Conservation (phyloP, 1,139 yeast genomes). For the Hyphopichia burtonii region DNA sequence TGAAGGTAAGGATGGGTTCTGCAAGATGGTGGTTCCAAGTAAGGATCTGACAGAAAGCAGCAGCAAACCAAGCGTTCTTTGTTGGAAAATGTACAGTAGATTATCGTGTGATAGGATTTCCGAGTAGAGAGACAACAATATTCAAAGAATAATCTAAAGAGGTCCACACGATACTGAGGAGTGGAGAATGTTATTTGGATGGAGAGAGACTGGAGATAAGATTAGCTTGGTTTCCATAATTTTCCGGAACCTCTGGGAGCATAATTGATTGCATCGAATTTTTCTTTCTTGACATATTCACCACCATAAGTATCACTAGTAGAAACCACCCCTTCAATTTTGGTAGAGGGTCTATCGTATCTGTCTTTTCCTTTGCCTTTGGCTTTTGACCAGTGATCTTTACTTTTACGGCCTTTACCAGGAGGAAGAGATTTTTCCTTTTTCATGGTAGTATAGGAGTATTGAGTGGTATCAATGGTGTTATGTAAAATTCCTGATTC, state of each 20-base stretch:
- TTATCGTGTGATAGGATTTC: too few species aligned
- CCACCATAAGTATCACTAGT: conserved; percentile 15
- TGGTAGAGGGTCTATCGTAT: conserved; percentile 2
- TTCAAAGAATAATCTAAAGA: too few species aligned
- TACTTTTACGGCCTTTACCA: conserved; percentile 1
- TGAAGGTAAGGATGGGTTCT: too few species aligned
- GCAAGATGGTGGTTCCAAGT: too few species aligned
- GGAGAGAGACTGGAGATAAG: too few species aligned
- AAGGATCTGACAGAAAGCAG: too few species aligned
- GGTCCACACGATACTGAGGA: too few species aligned
- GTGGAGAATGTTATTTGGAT: too few species aligned
- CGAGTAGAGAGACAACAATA: too few species aligned
- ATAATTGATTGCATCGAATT: conserved; percentile 45
- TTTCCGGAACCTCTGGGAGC: conserved; percentile 57
- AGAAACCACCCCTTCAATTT: conserved; percentile 5
- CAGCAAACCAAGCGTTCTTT: too few species aligned
- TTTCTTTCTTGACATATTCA: conserved; percentile 35
- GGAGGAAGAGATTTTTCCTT: conserved; percentile 5
- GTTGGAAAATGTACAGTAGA: too few species aligned
- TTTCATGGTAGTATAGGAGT: conserved; percentile 19
- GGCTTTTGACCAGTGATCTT: conserved; percentile 5
- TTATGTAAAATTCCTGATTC: conserved; percentile 27
- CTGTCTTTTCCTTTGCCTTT: conserved; percentile 3
- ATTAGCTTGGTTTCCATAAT: conserved; percentile 46
- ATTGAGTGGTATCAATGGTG: conserved; percentile 38